Evolutionary conservation across 2,329 filamentous ascomycete genomes (phyloP).

Genomic region (Triangularia verruculosa): DNA sequence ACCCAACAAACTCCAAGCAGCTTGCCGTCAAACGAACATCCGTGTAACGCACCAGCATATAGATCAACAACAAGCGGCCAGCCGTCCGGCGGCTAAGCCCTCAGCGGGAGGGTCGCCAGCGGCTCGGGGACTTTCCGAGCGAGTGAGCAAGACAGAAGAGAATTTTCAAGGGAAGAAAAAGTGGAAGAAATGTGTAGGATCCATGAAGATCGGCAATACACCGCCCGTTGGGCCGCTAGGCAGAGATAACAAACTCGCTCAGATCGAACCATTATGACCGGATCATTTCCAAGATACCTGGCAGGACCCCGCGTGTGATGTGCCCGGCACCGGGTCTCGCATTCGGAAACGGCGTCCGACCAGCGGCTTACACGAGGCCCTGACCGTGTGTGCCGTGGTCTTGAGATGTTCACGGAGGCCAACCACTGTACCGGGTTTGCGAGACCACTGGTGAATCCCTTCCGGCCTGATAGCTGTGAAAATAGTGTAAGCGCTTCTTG

Average conservation of each 20-base stretch:
- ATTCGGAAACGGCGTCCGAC: background rate
- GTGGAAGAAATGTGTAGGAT: background rate
- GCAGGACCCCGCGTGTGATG: background rate
- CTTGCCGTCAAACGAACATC: background rate
- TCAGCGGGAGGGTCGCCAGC: background rate
- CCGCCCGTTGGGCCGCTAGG: background rate
- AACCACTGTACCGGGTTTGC: background rate
- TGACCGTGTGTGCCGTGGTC: no score
- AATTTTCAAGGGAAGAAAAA: no score
- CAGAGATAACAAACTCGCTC: background rate
- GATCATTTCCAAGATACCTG: background rate
- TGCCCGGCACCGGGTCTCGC: background rate
- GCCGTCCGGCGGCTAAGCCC: background rate
- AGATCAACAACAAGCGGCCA: background rate
- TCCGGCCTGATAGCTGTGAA: background rate
- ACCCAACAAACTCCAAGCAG: background rate
- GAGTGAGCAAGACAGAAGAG: background rate
- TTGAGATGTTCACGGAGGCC: background rate
- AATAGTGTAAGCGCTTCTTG: no score
- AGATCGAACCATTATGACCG: background rate
- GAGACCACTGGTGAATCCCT: background rate
- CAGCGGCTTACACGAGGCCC: background rate
- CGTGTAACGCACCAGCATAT: background rate
- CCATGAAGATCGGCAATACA: background rate
- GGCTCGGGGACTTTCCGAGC: background rate